phyloP scores from a whole-genome alignment of 2,329 filamentous ascomycete genomes.

The Sporothrix mexicana region DNA sequence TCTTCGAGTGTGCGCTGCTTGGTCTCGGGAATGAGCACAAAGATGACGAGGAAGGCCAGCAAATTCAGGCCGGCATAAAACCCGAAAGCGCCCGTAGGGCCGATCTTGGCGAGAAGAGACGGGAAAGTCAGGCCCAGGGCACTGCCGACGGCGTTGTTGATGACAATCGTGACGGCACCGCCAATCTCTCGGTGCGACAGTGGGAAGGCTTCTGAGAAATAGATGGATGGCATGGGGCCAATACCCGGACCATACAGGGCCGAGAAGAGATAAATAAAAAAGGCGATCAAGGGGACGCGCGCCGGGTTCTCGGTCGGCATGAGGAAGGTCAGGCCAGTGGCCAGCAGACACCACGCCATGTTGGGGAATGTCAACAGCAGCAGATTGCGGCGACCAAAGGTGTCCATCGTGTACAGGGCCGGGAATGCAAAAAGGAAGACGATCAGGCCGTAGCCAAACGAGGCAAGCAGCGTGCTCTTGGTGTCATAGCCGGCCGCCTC shows the following conservation, averaged over 20 bases:
- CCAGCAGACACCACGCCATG: conserved; percentile 66
- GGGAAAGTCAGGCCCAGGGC: conserved; percentile 45
- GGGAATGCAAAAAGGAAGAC: conserved; percentile 72
- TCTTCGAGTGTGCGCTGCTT: conserved; percentile 64
- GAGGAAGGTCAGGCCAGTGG: conserved; percentile 60
- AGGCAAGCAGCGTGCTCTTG: conserved; percentile 50
- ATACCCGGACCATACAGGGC: conserved; percentile 51
- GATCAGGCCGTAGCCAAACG: conserved; percentile 57
- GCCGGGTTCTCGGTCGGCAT: conserved; percentile 45
- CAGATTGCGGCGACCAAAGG: conserved; percentile 66
- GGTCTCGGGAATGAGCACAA: conserved; percentile 63
- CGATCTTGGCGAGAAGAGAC: background rate
- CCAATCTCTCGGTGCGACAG: conserved; percentile 73
- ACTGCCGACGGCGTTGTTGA: conserved; percentile 64
- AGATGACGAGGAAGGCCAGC: conserved; percentile 60
- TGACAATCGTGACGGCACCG: conserved; percentile 72
- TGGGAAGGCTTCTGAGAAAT: conserved; percentile 72
- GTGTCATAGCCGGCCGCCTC: conserved; percentile 49
- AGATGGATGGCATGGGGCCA: conserved; percentile 70
- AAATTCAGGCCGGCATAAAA: conserved; percentile 63
- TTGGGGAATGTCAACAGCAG: conserved; percentile 70
- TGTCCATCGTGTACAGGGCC: conserved; percentile 69
- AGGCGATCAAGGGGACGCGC: conserved; percentile 57
- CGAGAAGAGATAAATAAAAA: conserved; percentile 44
- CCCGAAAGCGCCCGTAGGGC: conserved; percentile 53